phyloP scores from a whole-genome alignment of 2,329 filamentous ascomycete species.

The Pseudogymnoascus sp. region DNA sequence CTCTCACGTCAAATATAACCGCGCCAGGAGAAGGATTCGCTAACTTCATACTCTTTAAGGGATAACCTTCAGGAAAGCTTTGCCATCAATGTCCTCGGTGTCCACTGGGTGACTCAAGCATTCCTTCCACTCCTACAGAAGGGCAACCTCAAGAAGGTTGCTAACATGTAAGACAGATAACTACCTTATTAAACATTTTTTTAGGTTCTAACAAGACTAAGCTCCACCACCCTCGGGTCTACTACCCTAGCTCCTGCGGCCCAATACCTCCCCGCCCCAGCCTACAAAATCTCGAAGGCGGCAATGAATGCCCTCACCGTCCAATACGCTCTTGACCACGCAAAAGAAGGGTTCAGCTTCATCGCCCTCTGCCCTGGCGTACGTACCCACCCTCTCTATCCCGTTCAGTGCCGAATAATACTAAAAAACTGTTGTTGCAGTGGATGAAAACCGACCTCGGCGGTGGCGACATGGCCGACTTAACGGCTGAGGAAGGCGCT shows the following conservation, averaged over 20 bases:
- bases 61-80: conserved; percentile 26
- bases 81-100: conserved; percentile 31
- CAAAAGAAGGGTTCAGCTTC: conserved; percentile 35
- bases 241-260: conserved; percentile 24
- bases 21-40: neutral
- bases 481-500: conserved; percentile 33
- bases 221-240: conserved; percentile 36
- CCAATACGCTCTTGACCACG: conserved; percentile 33
- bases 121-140: conserved; percentile 30
- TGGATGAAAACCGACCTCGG: conserved; percentile 41
- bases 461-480: conserved; percentile 31
- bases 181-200: conserved; percentile 29
- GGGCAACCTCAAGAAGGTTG: neutral
- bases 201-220: conserved; percentile 16
- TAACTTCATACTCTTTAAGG: conserved; percentile 7
- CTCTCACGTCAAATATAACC: neutral
- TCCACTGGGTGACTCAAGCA: conserved; percentile 32
- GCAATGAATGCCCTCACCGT: conserved; percentile 40
- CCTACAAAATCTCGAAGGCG: conserved; percentile 40
- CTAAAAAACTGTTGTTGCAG: conserved; percentile 21
- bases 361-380: conserved; percentile 38
- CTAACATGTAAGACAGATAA: neutral
- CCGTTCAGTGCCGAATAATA: conserved; percentile 11
- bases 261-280: conserved; percentile 23
- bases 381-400: conserved; percentile 17